Evolutionary conservation across 2,329 filamentous ascomycete species (phyloP), one percentile per base, ranked within the genome.

Genomic region (Aureobasidium leucospermi): DNA sequence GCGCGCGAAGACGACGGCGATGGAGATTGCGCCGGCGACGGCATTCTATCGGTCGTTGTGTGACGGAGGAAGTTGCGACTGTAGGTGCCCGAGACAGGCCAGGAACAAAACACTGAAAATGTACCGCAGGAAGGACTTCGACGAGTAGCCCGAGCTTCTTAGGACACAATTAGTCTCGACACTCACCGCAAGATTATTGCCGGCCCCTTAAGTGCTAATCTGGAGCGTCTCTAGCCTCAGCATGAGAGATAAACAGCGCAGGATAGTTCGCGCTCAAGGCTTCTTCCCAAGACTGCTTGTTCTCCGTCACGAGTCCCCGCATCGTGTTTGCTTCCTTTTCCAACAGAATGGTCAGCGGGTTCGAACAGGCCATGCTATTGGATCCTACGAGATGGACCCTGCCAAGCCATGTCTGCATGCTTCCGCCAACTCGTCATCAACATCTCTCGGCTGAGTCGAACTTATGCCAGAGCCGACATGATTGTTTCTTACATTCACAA

Each of bases 1-100:
- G 59, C 38, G n/a, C 23, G 52, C 32, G 59, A 45, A 10, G 57
- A 16, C 19, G 58, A 41, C 19, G 58, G n/a, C 16, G 48, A 56
- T 4, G 34, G 43, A 16, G 52, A 29, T n/a, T 48, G 36, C 34
- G 58, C 6, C 39, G 28, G 23, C 32, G 49, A 28, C 41, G 58
- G 43, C 49, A 60, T 56, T 2, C 13, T 60, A 4, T 60, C 19
- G 42, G 15, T 23, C 31, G 39, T 16, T 13, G 28, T 43, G 39
- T 32, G n/a, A 53, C 28, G 9, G 16, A n/a, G 51, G 15, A 19
- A 16, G 8, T 38, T 7, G 19, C n/a, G n/a, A 16, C n/a, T 19
- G 51, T 19, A 32, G 38, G 28, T 34, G 51, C n/a, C 38, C 51
- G 51, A 32, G 28, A 43, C 32, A 43, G 23, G 23, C 23, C 23